phyloP scores from a whole-genome alignment of 73 alveolate species.

The Breviolum minutum region DNA sequence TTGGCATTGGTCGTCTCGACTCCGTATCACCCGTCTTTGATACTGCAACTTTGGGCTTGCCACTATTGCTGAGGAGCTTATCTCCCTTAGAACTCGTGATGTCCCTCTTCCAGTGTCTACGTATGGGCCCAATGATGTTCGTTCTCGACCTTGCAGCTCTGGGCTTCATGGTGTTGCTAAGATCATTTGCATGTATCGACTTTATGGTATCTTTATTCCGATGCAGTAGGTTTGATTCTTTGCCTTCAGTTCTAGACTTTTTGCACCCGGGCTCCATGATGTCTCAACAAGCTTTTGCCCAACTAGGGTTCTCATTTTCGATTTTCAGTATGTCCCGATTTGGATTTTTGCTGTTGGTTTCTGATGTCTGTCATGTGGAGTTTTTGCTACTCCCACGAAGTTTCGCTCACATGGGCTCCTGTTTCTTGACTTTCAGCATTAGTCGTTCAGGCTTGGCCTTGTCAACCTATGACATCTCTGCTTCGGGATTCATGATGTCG shows the following conservation, averaged over 20 bases:
- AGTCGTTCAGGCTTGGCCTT: not conserved
- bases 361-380: not conserved
- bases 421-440: not conserved
- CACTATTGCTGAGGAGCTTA: not conserved
- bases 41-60: not conserved
- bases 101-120: not conserved
- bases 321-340: slow-evolving; percentile 11
- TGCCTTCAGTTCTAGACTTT: not conserved
- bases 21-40: not conserved
- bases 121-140: not conserved
- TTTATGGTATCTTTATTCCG: not conserved
- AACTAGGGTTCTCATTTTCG: not conserved
- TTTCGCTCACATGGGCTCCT: not conserved
- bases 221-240: not conserved
- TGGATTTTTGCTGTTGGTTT: not conserved
- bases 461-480: not conserved
- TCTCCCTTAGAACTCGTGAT: not conserved
- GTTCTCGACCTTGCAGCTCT: not conserved
- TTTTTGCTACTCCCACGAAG: not conserved
- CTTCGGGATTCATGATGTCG: not conserved
- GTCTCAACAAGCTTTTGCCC: not conserved
- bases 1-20: slow-evolving; percentile 2
- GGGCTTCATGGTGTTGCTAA: not conserved
- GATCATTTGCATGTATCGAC: not conserved
- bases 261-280: not conserved